Evolutionary conservation across 306 rosid genomes (phyloP), one percentile per base, ranked within the genome.

Genomic region (Cucurbita moschata): DNA sequence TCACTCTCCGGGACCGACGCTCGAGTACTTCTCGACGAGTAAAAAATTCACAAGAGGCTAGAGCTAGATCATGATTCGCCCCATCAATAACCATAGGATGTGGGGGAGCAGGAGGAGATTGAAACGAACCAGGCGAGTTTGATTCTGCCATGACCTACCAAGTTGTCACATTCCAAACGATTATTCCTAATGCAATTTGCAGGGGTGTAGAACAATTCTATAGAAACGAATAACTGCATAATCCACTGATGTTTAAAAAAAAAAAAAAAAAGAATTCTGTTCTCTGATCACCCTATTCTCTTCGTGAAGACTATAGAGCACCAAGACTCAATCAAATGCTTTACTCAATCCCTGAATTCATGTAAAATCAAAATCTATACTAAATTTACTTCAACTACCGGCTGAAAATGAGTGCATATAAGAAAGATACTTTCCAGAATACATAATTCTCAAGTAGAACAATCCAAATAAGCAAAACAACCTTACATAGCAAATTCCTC

Each of bases 1-100:
- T 84, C 47, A 53, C 72, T 10, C 58, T 71, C 16, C 78, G 77
- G 7, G 81, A 78, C 3, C 85, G 82, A 3, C 85, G 87, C 49
- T 55, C 74, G 18, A 76, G 67, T 30, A 80, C 53, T 55, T 80
- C 83, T 3, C 14, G 63, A 26, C 76, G 79, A 10, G 79, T 8
- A 19, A 71, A 37, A 7, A 47, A 7, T 18, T 52, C 14, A 30
- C 75, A 76, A 23, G 77, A 14, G 58, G 72, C 72, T 0, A 75
- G 78, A 2, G 61, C 78, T 35, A 7, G 56, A 51, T 75, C 78
- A 6, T 21, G 72, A 23, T 75, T 63, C 2, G 53, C 43, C 21
- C 72, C 78, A 40, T 75, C 78, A 12, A 75, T 62, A 21, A 63
- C 51, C 52, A 75, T 75, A 13, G 78, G 72, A 43, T 5, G 38